These are phyloP conservation scores for Aristolochia californica DNA, from an alignment of 164 flowering plant genomes.

Conservation along the genomic window DNA sequence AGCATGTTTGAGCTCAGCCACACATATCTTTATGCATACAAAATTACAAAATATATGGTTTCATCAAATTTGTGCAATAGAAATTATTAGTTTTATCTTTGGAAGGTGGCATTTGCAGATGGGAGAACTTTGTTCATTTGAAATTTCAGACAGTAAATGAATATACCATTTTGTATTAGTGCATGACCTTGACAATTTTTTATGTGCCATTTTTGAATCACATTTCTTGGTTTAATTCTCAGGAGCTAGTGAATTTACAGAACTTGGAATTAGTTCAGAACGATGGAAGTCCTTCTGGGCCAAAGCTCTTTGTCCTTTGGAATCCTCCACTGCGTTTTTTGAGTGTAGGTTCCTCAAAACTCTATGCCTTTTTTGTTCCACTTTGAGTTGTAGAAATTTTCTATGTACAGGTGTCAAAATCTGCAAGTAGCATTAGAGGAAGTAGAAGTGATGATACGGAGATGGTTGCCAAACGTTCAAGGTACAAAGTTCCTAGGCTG, in stretches of 20 bases:
- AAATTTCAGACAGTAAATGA: no score
- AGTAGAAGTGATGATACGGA: slow-evolving; percentile 15
- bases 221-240: neutral
- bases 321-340: slow-evolving; percentile 51
- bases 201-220: neutral
- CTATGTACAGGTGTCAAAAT: slow-evolving; percentile 26
- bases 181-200: no score
- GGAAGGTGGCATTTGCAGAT: no score
- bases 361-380: slow-evolving; percentile 2
- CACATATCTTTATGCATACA: no score
- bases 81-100: no score
- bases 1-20: no score
- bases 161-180: no score
- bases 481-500: slow-evolving; percentile 23
- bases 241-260: slow-evolving; percentile 78
- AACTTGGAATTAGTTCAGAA: slow-evolving; percentile 64
- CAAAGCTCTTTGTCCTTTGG: slow-evolving; percentile 78
- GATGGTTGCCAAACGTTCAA: slow-evolving; percentile 27
- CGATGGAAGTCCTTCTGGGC: slow-evolving; percentile 91
- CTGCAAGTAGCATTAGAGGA: slow-evolving; percentile 9
- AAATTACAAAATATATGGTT: no score
- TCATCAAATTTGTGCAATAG: no score
- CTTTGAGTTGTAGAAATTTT: slow-evolving; percentile 1
- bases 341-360: slow-evolving; percentile 33
- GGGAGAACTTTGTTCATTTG: no score